Evolutionary conservation across 768 basidiomycete species (phyloP).

Genomic region (Lentinula edodes): DNA sequence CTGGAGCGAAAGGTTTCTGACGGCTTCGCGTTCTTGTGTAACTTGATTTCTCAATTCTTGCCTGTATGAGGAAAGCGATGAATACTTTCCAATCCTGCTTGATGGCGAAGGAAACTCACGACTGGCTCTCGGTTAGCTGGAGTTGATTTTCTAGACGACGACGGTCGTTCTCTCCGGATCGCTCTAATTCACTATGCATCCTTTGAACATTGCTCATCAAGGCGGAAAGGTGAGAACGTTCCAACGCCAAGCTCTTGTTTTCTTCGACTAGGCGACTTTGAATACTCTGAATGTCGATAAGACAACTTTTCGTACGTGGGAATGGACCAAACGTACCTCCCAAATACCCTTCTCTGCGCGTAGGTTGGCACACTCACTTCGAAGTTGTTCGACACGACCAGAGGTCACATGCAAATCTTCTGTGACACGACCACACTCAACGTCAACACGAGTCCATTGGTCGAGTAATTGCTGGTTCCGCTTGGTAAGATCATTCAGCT

Average conservation of each 20-base stretch:
- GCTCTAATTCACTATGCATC: constrained; percentile 85
- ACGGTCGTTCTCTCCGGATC: constrained; percentile 78
- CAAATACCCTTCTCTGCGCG: constrained; percentile 92
- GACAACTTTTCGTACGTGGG: constrained; percentile 4
- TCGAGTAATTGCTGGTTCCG: constrained; percentile 72
- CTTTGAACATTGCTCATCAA: constrained; percentile 86
- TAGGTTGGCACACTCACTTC: constrained; percentile 83
- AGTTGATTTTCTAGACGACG: constrained; percentile 75
- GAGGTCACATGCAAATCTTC: constrained; percentile 61
- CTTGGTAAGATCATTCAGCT: constrained; percentile 60
- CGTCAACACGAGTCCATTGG: constrained; percentile 68
- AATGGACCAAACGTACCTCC: constrained; percentile 54
- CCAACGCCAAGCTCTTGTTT: constrained; percentile 72
- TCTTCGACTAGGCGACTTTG: constrained; percentile 82
- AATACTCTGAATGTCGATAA: constrained; percentile 46
- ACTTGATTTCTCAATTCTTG: constrained; percentile 71
- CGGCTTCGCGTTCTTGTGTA: constrained; percentile 64
- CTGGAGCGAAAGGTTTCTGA: constrained; percentile 71
- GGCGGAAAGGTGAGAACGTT: constrained; percentile 81
- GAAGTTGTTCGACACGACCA: constrained; percentile 64
- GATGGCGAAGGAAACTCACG: constrained; percentile 37
- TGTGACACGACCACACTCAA: constrained; percentile 62
- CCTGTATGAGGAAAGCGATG: constrained; percentile 27
- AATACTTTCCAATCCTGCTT: not conserved
- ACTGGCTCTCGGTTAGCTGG: constrained; percentile 72